Evolutionary conservation across 2,329 filamentous ascomycete species (phyloP).

Genomic region (Cladosporium sp.): DNA sequence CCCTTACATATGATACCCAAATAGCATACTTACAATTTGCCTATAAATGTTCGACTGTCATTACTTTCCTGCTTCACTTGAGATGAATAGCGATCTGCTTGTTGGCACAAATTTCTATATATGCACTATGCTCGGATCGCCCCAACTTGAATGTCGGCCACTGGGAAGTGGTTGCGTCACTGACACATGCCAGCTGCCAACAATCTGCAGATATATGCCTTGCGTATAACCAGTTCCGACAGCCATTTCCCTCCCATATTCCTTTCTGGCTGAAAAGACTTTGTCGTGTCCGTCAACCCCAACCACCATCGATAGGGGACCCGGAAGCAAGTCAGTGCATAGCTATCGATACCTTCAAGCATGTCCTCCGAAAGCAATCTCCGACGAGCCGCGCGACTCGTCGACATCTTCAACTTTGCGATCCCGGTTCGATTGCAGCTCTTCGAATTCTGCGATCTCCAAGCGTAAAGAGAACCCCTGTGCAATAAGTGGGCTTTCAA

Average conservation of each 20-base stretch:
- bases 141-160: background rate
- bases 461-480: background rate
- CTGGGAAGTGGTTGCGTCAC: conserved; percentile 1
- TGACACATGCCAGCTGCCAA: background rate
- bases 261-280: background rate
- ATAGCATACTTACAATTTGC: conserved; percentile 5
- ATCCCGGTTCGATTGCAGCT: conserved; percentile 34
- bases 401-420: conserved; percentile 27
- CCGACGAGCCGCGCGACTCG: background rate
- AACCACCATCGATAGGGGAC: background rate
- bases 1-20: conserved; percentile 9
- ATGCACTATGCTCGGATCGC: background rate
- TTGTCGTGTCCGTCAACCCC: background rate
- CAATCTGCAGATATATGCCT: background rate
- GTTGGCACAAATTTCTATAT: background rate
- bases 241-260: background rate
- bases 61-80: background rate
- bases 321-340: background rate
- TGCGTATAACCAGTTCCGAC: background rate
- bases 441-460: conserved; percentile 34
- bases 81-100: background rate
- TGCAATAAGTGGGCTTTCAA: conserved; percentile 3
- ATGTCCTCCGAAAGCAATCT: conserved; percentile 8
- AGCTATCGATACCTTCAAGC: background rate
- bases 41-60: background rate